Conservation (phyloP, 257 asterid species). For the Nicotiana knightiana region DNA sequence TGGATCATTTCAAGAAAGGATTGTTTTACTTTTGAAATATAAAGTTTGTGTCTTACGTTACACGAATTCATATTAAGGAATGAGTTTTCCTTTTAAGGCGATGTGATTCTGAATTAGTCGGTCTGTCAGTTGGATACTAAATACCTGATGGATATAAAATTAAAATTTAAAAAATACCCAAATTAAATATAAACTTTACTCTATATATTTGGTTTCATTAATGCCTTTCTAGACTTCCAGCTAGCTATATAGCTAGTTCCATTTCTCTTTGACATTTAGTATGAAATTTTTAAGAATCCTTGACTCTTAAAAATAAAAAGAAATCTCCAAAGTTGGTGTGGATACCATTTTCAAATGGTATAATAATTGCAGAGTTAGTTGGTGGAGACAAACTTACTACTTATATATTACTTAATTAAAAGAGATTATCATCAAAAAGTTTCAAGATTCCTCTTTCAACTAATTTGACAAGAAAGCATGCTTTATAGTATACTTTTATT, state of each 20-base stretch:
- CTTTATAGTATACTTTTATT: background rate
- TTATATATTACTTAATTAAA: background rate
- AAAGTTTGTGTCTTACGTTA: background rate
- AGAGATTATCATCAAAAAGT: background rate
- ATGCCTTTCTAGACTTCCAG: background rate
- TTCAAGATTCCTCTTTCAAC: constrained; percentile 3
- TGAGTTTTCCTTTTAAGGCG: no score
- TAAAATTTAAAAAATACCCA: no score
- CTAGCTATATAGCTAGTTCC: background rate
- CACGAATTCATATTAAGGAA: no score
- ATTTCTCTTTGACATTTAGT: background rate
- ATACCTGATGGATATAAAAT: no score
- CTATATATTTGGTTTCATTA: background rate
- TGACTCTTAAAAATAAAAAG: background rate
- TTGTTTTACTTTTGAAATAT: background rate
- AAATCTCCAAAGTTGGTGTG: background rate
- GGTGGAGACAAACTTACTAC: background rate
- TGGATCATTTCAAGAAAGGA: background rate
- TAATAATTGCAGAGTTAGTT: background rate
- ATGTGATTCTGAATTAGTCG: no score
- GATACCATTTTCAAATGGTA: background rate
- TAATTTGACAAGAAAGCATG: constrained; percentile 1
- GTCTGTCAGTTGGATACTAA: no score
- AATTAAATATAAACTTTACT: no score
- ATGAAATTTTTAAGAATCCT: background rate